These are phyloP conservation scores for Wallemia hederae DNA, from an alignment of 1,284 basidiomycete species.

Conservation along the genomic window DNA sequence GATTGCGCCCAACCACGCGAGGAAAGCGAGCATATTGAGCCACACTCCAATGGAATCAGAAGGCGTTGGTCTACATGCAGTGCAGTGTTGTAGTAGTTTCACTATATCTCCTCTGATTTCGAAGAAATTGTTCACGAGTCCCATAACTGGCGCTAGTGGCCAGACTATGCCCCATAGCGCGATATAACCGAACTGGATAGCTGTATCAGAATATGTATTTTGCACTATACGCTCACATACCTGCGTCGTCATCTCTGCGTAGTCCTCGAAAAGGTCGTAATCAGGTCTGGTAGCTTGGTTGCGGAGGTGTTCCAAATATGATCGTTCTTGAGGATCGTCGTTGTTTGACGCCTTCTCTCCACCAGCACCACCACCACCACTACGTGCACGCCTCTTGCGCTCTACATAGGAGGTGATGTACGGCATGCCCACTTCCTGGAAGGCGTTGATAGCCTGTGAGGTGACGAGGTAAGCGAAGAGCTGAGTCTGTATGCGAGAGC, in stretches of 20 bases:
- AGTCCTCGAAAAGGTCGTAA: conserved; percentile 56
- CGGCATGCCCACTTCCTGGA: no score
- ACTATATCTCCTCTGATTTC: conserved; percentile 80
- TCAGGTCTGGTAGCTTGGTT: conserved; percentile 48
- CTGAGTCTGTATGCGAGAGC: no score
- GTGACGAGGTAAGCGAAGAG: no score
- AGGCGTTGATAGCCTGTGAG: no score
- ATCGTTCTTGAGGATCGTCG: no score
- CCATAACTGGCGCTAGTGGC: conserved; percentile 80
- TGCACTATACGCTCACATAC: conserved; percentile 1
- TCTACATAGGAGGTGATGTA: no score
- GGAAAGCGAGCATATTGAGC: conserved; percentile 70
- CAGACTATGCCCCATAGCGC: conserved; percentile 76
- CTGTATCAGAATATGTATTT: no score
- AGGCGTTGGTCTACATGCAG: conserved; percentile 54
- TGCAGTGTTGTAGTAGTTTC: conserved; percentile 64
- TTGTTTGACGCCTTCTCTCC: no score
- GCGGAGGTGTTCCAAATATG: conserved; percentile 44
- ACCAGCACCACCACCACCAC: no score
- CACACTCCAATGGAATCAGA: conserved; percentile 81
- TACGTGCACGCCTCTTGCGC: no score
- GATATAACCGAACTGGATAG: conserved; percentile 76
- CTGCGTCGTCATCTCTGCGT: conserved; percentile 72
- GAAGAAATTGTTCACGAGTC: conserved; percentile 57
- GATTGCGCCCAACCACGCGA: no score